Evolutionary conservation across 306 rosid genomes (phyloP).

Genomic region (Cucumis sativus): Cucumber_9930_V3 NC_026657.2:12345001-12345500

Average conservation of each 20-base stretch:
- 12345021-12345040: neutral
- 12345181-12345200: neutral
- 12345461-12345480: neutral
- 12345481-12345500: neutral
- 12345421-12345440: neutral
- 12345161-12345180: neutral
- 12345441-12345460: neutral
- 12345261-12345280: no score
- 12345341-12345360: neutral
- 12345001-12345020: neutral
- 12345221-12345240: neutral
- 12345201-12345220: neutral
- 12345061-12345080: neutral
- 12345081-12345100: neutral
- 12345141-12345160: neutral
- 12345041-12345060: neutral
- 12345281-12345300: neutral
- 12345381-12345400: neutral
- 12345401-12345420: neutral
- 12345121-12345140: neutral
- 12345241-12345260: neutral
- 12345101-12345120: neutral
- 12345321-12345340: neutral
- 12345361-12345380: neutral
- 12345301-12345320: neutral